These are phyloP conservation scores for Mallotus repandus DNA, from an alignment of 441 rosid genomes.

Conservation along the genomic window DNA sequence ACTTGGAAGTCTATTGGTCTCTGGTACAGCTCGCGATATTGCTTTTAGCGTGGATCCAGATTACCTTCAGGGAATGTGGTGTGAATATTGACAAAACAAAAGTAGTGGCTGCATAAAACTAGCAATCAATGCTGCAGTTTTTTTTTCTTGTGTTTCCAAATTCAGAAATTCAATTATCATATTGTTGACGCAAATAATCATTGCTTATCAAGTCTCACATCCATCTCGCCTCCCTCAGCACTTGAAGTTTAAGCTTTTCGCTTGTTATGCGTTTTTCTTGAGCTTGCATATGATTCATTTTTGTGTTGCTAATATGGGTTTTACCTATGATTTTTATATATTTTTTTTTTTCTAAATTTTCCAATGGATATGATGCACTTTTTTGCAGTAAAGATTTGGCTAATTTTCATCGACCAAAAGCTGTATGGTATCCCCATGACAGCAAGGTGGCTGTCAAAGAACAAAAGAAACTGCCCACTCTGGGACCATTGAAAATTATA, in stretches of 20 bases:
- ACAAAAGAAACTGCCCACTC: conserved; percentile 78
- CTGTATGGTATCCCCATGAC: conserved; percentile 96
- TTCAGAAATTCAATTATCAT: not conserved
- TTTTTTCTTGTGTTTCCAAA: not conserved
- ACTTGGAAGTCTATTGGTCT: not conserved
- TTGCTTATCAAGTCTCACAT: not conserved
- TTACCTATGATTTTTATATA: conserved; percentile 1
- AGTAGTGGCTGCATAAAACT: not conserved
- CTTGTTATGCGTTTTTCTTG: not conserved
- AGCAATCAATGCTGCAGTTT: not conserved
- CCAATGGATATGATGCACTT: conserved; percentile 19
- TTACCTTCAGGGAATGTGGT: not conserved
- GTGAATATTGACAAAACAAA: not conserved
- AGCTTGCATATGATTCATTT: not conserved
- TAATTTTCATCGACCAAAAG: conserved; percentile 95
- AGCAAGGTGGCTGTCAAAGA: conserved; percentile 91
- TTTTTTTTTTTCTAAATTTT: not conserved
- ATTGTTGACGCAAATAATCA: not conserved
- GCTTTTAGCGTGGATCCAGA: not conserved
- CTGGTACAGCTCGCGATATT: not conserved
- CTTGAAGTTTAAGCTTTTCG: not conserved
- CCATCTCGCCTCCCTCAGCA: not conserved
- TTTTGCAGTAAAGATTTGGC: conserved; percentile 88
- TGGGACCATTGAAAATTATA: conserved; percentile 84
- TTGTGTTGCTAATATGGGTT: conserved; percentile 8